Evolutionary conservation across 2,329 filamentous ascomycete genomes (phyloP), one percentile per base, ranked within the genome.

Genomic region (Aspergillus carbonarius): DNA sequence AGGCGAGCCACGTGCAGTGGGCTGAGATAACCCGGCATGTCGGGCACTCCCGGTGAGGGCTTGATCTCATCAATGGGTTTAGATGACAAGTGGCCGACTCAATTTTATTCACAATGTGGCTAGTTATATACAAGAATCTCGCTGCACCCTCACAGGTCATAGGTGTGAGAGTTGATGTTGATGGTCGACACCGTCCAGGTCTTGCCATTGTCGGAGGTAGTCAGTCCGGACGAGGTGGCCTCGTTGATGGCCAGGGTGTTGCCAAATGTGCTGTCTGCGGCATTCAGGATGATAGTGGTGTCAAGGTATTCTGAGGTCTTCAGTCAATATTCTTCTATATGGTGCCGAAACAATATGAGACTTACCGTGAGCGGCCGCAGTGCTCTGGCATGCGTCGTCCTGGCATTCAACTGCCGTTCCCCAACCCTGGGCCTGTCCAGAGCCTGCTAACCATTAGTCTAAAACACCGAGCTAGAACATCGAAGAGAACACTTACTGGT

Each of bases 401-500:
- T 72, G 69, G 51, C 70, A 72, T 48, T 73, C 71, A 1, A 71
- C 69, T 9, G 71, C 71, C 0, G 71, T 72, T 13, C 70, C 71
- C 66, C 68, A 74, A 17, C 70, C 71, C 46, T 72, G 63, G 5
- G 71, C 71, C 8, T 71, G 44, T 1, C 71, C 71, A 23, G 68
- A 72, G 13, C 54, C 68, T 66, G 18, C 1, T n/a, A 0, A 4
- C 3, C 10, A n/a, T 62, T 23, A 58, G 54, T 53, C 20, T 17
- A 12, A 10, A 35, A 4, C 17, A 25, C 10, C 9, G 12, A n/a
- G 1, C 15, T 0, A 17, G 35, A 34, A 4, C 51, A 48, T 40
- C 8, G 17, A n/a, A 6, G 34, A 8, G 15, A 8, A 17, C 13
- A 49, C 65, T 48, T 55, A 67, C 66, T 62, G 4, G 70, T 71